phyloP scores from a whole-genome alignment of 805 yeast species.

The Isabelozyma rhagii region DNA sequence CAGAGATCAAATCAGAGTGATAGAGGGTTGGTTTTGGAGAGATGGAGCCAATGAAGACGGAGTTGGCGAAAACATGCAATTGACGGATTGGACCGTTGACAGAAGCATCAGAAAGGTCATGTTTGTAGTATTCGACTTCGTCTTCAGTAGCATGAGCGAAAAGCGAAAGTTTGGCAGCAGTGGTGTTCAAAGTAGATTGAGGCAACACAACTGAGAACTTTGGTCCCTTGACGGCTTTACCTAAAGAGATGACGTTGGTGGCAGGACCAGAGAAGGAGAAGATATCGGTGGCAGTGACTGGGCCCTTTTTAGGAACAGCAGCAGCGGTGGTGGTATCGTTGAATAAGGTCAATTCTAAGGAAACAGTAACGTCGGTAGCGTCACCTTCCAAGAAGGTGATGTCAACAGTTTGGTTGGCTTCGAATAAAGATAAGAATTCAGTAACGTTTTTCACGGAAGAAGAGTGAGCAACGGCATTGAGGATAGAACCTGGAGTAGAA shows the following conservation, averaged over 20 bases:
- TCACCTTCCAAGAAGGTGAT: conserved; percentile 21
- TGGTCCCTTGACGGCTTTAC: conserved; percentile 13
- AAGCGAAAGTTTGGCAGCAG: conserved; percentile 19
- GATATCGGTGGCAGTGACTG: conserved; percentile 8
- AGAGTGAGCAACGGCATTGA: conserved; percentile 11
- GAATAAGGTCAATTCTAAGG: conserved; percentile 17
- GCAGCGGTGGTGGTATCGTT: conserved; percentile 12
- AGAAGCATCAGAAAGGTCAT: conserved; percentile 6
- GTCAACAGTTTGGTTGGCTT: conserved; percentile 6
- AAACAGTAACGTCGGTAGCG: conserved; percentile 10
- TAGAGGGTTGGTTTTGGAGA: conserved; percentile 26
- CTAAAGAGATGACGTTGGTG: conserved; percentile 15
- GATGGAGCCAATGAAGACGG: conserved; percentile 16
- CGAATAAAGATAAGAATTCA: conserved; percentile 18
- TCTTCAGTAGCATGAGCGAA: conserved; percentile 25
- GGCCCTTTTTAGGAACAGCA: conserved; percentile 1
- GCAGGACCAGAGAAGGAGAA: conserved; percentile 20
- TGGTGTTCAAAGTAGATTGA: conserved; percentile 15
- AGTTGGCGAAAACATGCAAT: conserved; percentile 20
- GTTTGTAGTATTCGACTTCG: conserved; percentile 19
- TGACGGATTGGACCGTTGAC: conserved; percentile 21
- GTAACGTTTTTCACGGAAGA: conserved; percentile 22
- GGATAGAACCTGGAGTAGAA: conserved; percentile 17
- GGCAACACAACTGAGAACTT: conserved; percentile 15
- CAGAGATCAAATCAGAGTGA: conserved; percentile 19